Evolutionary conservation across 352 stramenopile species (phyloP).

Genomic region (Nothophytophthora sp.): DNA sequence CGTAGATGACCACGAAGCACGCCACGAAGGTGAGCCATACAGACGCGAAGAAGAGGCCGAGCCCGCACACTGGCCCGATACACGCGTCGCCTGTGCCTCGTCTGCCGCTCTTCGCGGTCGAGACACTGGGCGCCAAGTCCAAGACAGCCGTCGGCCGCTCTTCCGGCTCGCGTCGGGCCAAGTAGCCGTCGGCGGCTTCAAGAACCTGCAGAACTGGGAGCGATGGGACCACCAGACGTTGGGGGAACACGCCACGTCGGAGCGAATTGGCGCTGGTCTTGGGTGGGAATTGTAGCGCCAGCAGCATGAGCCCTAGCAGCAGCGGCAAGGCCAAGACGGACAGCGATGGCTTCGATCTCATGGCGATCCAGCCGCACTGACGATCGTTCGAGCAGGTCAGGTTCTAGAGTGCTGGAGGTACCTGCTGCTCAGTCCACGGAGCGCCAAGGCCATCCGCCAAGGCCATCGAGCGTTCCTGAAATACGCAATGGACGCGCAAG

Average conservation of each 20-base stretch:
- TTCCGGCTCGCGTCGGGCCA: too few species aligned
- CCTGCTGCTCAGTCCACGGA: too few species aligned
- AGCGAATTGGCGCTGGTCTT: conserved; percentile 23
- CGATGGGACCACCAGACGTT: conserved; percentile 11
- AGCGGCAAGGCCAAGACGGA: conserved; percentile 11
- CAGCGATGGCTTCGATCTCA: conserved; percentile 9
- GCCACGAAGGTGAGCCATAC: conserved; percentile 33
- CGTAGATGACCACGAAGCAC: conserved; percentile 38
- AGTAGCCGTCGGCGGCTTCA: background rate
- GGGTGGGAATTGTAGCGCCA: conserved; percentile 13
- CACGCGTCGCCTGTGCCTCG: conserved; percentile 31
- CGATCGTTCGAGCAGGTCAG: background rate
- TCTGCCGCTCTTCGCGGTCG: conserved; percentile 19
- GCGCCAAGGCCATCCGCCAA: too few species aligned
- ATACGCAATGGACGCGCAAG: too few species aligned
- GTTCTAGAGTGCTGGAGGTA: too few species aligned
- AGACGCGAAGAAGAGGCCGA: conserved; percentile 43
- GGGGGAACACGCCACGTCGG: conserved; percentile 4
- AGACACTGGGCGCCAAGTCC: conserved; percentile 4
- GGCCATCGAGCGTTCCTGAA: too few species aligned
- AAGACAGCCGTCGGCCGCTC: conserved; percentile 24
- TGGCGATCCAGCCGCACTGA: background rate
- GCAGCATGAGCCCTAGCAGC: conserved; percentile 13
- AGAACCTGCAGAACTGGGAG: conserved; percentile 7
- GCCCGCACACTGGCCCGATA: conserved; percentile 34